A percentile compares a stretch with the other conserved stretches of the same genome.
Evolutionary conservation across 148 eudicot species (phyloP).

Genomic region (Amaranthus hypochondriacus): DNA sequence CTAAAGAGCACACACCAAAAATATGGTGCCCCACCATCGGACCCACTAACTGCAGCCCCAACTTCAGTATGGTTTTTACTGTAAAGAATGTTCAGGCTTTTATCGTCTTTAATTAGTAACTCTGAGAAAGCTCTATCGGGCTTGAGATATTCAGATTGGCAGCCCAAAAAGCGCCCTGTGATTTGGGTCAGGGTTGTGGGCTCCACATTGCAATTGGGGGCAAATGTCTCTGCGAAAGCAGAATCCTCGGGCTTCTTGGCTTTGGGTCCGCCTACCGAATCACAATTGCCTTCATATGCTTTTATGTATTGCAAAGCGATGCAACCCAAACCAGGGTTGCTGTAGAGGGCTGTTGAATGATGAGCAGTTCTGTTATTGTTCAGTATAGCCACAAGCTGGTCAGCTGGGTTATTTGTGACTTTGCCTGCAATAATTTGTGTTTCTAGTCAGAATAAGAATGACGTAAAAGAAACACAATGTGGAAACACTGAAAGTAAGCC

Average conservation of each 20-base stretch:
- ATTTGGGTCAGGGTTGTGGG: constrained; percentile 54
- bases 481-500: background rate
- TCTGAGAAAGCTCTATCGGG: constrained; percentile 68
- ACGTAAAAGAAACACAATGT: background rate
- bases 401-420: constrained; percentile 85
- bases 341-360: constrained; percentile 45
- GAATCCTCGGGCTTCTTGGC: constrained; percentile 70
- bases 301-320: constrained; percentile 90
- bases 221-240: constrained; percentile 64
- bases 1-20: constrained; percentile 95
- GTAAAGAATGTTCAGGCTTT: constrained; percentile 64
- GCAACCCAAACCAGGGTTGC: constrained; percentile 86
- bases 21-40: constrained; percentile 72
- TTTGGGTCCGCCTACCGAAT: constrained; percentile 55
- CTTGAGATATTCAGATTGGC: constrained; percentile 59
- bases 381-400: constrained; percentile 56
- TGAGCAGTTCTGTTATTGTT: constrained; percentile 76
- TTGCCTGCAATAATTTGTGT: constrained; percentile 39
- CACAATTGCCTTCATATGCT: constrained; percentile 73
- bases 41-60: constrained; percentile 87
- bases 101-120: constrained; percentile 51
- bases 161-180: constrained; percentile 83
- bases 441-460: background rate
- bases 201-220: constrained; percentile 71
- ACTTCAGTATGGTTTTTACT: constrained; percentile 82